A percentile compares a stretch with the other conserved stretches of the same genome.
Conservation (phyloP, 1,284 basidiomycete genomes). For the Tremellales sp. region DNA sequence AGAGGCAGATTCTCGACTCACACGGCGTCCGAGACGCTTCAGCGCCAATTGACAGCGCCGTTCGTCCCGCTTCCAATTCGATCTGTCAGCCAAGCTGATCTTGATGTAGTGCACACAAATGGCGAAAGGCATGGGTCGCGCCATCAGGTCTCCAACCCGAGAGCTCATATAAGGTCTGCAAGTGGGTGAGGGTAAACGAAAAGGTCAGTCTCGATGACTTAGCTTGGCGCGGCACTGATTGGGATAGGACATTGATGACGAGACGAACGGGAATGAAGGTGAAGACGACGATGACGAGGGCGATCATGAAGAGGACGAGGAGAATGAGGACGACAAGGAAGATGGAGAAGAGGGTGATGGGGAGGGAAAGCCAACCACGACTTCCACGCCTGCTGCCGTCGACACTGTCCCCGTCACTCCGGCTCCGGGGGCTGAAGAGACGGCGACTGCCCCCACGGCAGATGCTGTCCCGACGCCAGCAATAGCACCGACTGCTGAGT, state of each 20-base stretch:
- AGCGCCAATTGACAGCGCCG: too few relatives aligned
- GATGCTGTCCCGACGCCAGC: background rate
- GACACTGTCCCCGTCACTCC: slow-evolving; percentile 1
- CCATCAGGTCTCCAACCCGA: slow-evolving; percentile 32
- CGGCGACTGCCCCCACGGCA: background rate
- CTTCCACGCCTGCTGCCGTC: background rate
- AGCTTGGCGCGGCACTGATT: too few relatives aligned
- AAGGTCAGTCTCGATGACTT: slow-evolving; percentile 6
- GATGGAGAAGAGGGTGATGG: slow-evolving; percentile 12
- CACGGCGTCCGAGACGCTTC: too few relatives aligned
- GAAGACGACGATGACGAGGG: slow-evolving; percentile 12
- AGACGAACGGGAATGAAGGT: slow-evolving; percentile 12
- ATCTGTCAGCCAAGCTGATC: background rate
- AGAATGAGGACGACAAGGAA: slow-evolving; percentile 21
- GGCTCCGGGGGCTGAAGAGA: background rate
- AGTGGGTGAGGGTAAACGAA: slow-evolving; percentile 21
- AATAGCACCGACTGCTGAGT: slow-evolving; percentile 4
- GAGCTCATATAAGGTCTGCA: slow-evolving; percentile 33
- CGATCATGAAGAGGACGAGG: slow-evolving; percentile 18
- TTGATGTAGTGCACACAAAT: slow-evolving; percentile 30
- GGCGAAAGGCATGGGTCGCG: slow-evolving; percentile 31
- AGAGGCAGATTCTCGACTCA: too few relatives aligned
- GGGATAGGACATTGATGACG: slow-evolving; percentile 10
- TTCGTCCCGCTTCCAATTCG: too few relatives aligned
- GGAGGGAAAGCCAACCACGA: slow-evolving; percentile 5